Evolutionary conservation across 2,329 filamentous ascomycete species (phyloP), one percentile per base, ranked within the genome.

Genomic region (Paracamarosporium sp.): DNA sequence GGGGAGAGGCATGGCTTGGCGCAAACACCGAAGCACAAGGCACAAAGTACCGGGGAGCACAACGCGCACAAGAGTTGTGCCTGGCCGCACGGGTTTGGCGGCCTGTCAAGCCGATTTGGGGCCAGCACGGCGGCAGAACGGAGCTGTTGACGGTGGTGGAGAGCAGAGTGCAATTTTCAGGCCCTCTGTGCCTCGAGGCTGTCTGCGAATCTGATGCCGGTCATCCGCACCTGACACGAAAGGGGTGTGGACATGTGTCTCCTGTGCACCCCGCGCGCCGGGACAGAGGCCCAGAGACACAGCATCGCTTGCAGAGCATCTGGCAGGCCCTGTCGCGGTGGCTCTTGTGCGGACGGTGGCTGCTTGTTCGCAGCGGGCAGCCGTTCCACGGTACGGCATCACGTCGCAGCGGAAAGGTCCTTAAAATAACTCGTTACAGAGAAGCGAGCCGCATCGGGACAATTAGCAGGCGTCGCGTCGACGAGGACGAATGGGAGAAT

Each of bases 381-480:
- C 31, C 43, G 44, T 47, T 43, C 41, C 30, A 54, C 50, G 38
- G 36, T n/a, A 48, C 52, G 44, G 44, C 53, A 55, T 50, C 53
- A 47, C 44, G 44, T 20, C 43, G 56, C 52, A 48, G 57, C 33
- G 20, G 41, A 53, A 36, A 45, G 65, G 62, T 63, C 68, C 70
- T 66, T 66, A 70, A 72, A 72, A 70, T 72, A 72, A 63, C 66
- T 60, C 55, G 54, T 51, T 51, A 40, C 48, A 51, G 48, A 51
- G 25, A 17, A 11, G 17, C 48, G 35, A 51, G 56, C 57, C 65
- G 8, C 36, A 25, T 55, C 12, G 2, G 27, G 43, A 17, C 17
- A 36, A 36, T 55, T 55, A 50, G 45, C 45, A 50, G 53, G 35
- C 45, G 17, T 44, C 9, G 5, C 17, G 1, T 6, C 4, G 36